phyloP scores from a whole-genome alignment of 495 filamentous ascomycete species.

The Tuber aestivum region DNA sequence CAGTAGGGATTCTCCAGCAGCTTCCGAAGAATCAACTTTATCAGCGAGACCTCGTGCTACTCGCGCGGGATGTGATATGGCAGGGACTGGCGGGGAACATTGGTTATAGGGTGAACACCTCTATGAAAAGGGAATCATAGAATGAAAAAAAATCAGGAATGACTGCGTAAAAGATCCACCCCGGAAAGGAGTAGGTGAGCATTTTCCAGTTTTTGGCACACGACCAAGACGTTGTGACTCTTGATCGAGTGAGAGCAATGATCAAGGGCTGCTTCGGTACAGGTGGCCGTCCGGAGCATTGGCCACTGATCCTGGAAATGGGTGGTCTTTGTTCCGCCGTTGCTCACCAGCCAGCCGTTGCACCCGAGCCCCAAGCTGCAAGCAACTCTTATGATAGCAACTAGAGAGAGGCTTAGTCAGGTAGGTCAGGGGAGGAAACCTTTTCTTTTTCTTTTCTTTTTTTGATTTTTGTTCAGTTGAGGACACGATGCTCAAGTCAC shows the following conservation, averaged over 20 bases:
- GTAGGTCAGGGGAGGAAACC: conserved; percentile 11
- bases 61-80: not conserved
- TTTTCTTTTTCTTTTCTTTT: not conserved
- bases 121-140: not conserved
- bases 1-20: not conserved
- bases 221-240: not conserved
- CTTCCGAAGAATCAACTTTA: not conserved
- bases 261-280: not conserved
- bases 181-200: not conserved
- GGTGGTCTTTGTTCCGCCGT: not conserved
- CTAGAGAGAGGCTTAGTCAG: conserved; percentile 31
- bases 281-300: not conserved
- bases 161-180: not conserved
- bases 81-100: not conserved
- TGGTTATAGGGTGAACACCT: not conserved
- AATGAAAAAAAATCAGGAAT: not conserved
- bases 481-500: conserved; percentile 38
- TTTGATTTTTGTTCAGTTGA: conserved; percentile 24
- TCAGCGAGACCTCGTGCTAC: not conserved
- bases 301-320: not conserved
- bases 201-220: not conserved
- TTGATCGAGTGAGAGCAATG: not conserved
- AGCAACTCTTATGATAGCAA: too few species aligned
- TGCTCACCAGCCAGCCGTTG: not conserved
- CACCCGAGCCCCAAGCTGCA: too few species aligned